phyloP scores from a whole-genome alignment of 1,139 yeast genomes.

The Kodamaea arcana region DNA sequence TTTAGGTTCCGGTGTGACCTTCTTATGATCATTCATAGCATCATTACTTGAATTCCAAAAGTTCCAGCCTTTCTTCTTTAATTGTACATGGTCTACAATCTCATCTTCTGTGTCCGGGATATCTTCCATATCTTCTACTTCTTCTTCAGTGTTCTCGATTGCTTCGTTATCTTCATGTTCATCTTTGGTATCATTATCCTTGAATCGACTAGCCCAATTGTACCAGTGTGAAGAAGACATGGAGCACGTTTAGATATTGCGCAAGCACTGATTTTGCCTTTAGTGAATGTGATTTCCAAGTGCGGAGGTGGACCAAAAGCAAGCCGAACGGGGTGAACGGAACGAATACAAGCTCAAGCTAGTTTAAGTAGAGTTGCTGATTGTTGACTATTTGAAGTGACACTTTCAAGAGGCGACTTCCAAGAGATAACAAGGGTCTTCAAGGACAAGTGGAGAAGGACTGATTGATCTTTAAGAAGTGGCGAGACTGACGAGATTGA shows the following conservation, averaged over 20 bases:
- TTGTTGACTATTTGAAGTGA: too few relatives aligned
- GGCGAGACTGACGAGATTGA: too few relatives aligned
- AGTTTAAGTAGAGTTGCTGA: too few relatives aligned
- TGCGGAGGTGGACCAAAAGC: not conserved
- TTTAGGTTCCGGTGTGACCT: conserved; percentile 5
- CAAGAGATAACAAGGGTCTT: too few relatives aligned
- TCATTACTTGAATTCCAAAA: conserved; percentile 30
- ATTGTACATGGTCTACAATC: conserved; percentile 28
- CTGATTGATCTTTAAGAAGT: too few relatives aligned
- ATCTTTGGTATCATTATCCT: not conserved
- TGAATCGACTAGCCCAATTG: conserved; percentile 9
- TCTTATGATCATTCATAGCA: conserved; percentile 5
- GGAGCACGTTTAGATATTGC: not conserved
- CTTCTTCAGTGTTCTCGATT: not conserved
- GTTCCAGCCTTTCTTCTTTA: conserved; percentile 31
- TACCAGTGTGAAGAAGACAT: conserved; percentile 12
- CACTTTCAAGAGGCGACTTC: too few relatives aligned
- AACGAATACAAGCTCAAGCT: too few relatives aligned
- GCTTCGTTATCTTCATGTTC: not conserved
- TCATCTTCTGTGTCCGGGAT: conserved; percentile 27
- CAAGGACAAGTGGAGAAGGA: too few relatives aligned
- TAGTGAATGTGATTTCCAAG: conserved; percentile 6
- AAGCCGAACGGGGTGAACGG: too few relatives aligned
- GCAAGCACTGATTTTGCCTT: not conserved
- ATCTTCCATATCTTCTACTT: conserved; percentile 16